Evolutionary conservation across 768 basidiomycete species (phyloP).

Genomic region (Coprinopsis cinerea): DNA sequence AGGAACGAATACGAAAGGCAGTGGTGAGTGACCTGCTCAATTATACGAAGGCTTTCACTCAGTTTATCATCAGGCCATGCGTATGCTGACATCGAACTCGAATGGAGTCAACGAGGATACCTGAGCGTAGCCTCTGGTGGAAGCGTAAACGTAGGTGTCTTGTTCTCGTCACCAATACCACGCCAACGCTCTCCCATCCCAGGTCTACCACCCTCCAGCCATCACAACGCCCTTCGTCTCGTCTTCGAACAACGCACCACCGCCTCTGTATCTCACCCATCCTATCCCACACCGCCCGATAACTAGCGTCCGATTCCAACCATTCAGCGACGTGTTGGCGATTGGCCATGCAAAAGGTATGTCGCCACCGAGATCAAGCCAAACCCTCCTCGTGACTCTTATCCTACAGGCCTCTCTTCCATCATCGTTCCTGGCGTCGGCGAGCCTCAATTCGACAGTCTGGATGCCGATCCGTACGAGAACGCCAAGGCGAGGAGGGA

Average conservation of each 20-base stretch:
- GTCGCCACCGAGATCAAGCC: not conserved
- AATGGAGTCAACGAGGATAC: constrained; percentile 84
- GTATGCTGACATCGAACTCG: constrained; percentile 42
- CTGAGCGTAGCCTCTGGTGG: constrained; percentile 81
- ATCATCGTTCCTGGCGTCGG: constrained; percentile 90
- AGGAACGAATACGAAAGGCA: constrained; percentile 20
- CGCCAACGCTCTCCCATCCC: constrained; percentile 8
- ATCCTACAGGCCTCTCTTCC: constrained; percentile 47
- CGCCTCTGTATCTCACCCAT: constrained; percentile 87
- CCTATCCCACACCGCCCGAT: constrained; percentile 77
- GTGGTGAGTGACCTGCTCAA: not conserved
- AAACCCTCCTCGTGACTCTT: not conserved
- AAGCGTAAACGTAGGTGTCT: constrained; percentile 63
- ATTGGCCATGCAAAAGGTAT: constrained; percentile 68
- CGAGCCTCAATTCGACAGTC: constrained; percentile 91
- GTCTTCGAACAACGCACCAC: constrained; percentile 31
- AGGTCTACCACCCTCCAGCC: constrained; percentile 71
- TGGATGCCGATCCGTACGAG: constrained; percentile 95
- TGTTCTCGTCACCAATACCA: constrained; percentile 1
- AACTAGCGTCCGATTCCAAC: constrained; percentile 73
- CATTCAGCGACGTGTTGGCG: constrained; percentile 81
- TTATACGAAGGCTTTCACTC: not conserved
- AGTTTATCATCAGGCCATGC: not conserved
- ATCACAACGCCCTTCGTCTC: constrained; percentile 51
- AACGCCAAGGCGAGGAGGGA: constrained; percentile 75